These are phyloP conservation scores for Hermanozyma aechmeae DNA, from an alignment of 805 yeast genomes.

Conservation along the genomic window DNA sequence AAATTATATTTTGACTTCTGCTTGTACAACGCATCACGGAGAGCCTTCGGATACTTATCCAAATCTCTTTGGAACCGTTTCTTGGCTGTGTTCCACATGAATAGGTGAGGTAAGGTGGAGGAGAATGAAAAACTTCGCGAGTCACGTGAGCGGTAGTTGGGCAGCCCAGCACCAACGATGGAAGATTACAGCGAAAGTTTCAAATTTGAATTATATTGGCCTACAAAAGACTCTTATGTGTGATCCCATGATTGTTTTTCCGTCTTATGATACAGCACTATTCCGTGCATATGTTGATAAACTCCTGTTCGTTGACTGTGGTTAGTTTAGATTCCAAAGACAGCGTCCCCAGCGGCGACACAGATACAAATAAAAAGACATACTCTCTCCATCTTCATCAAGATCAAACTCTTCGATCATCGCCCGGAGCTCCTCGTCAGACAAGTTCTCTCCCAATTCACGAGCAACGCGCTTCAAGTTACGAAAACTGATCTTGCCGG, in stretches of 20 bases:
- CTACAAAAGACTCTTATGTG: no score
- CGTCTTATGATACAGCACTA: constrained; percentile 4
- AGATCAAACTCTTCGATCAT: constrained; percentile 97
- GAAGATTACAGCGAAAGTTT: no score
- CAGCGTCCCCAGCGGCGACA: neutral
- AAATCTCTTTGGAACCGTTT: constrained; percentile 29
- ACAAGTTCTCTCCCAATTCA: constrained; percentile 83
- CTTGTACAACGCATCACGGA: constrained; percentile 17
- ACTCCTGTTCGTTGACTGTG: constrained; percentile 73
- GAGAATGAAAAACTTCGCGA: no score
- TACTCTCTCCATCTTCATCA: constrained; percentile 89
- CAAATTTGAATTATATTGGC: no score
- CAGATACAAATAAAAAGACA: constrained; percentile 19
- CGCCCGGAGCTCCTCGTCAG: constrained; percentile 88
- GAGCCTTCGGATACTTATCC: constrained; percentile 20
- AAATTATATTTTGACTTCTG: constrained; percentile 16
- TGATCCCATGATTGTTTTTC: no score
- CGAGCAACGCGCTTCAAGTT: constrained; percentile 84
- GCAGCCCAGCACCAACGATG: no score
- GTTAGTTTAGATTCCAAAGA: constrained; percentile 15
- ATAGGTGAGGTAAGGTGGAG: no score
- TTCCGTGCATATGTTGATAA: constrained; percentile 81
- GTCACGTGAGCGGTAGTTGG: no score
- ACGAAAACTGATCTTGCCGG: constrained; percentile 74
- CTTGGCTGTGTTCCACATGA: constrained; percentile 22